Base-by-base conservation (phyloP, 2,329 filamentous ascomycete species). In the Lachnellula suecica region DNA sequence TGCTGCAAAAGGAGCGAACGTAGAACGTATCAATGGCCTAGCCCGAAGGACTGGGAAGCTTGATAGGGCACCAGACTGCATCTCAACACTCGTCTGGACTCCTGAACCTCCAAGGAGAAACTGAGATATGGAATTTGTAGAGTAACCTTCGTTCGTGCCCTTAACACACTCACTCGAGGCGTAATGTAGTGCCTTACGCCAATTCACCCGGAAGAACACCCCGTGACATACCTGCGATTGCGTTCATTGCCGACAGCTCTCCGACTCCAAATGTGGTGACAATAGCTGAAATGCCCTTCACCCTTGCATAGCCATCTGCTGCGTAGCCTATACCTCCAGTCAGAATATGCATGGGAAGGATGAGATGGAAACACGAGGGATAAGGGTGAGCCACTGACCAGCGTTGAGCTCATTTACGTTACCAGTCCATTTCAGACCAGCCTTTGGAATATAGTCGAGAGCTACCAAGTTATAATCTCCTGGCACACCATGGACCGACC, bases 231-330 rank as follows among this genome's bases (percentile, higher is more conserved):
- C 40, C 88, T 2, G 87, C 87, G 49, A 90, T 70, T 37, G 84
- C 88, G 63, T 90, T 89, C 63, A 90, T 75, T 44, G 87, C 85
- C 2, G 86, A 89, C n/a, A 87, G 77, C 66, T 87, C 84, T 47
- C 83, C 88, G 4, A 91, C 87, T 47, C 88, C 88, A 57, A 91
- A 91, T 1, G 88, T 90, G 37, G 88, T 91, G 59, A 91, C 71
- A 44, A 91, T 70, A 25, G 87, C 87, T 4, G 79, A 79, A 29
- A 90, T 83, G 40, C 86, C 84, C 51, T 87, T 87, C 54, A 89
- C 79, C 57, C 88, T 80, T 51, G 87, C 87, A 66, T 91, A 91
- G 22, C 88, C 88, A 71, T 91, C 88, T n/a, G 88, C 86, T 24
- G 88, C 87, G 63, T 91, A 91, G 17, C 84, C 86, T 82, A 64